Conservation (phyloP, 106 monocot genomes). For the Dioscorea alata region DNA sequence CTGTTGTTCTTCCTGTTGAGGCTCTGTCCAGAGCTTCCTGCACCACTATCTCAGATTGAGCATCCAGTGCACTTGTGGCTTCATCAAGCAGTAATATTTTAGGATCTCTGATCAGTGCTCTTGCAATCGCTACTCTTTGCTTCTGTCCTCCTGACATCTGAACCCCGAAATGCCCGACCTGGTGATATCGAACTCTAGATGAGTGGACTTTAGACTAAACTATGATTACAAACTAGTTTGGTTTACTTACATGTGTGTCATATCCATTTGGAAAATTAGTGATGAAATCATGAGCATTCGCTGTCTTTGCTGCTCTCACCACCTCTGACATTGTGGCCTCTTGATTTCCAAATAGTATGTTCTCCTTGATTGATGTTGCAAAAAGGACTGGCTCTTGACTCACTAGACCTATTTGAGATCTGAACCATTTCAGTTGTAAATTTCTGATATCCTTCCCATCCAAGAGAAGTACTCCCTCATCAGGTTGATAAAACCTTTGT, state of each 20-base stretch:
- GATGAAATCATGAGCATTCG: conserved; percentile 33
- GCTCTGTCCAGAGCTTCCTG: conserved; percentile 25
- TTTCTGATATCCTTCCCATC: conserved; percentile 22
- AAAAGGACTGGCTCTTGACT: conserved; percentile 37
- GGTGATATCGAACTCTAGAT: neutral
- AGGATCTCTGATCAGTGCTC: conserved; percentile 19
- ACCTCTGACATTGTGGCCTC: conserved; percentile 23
- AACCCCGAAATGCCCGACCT: conserved; percentile 24
- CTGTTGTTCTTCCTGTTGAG: conserved; percentile 18
- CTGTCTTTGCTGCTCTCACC: conserved; percentile 19
- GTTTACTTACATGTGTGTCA: conserved; percentile 15
- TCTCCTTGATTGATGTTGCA: conserved; percentile 43
- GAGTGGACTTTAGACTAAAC: neutral
- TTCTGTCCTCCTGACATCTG: conserved; percentile 39
- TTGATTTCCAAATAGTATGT: conserved; percentile 39
- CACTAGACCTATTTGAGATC: conserved; percentile 35
- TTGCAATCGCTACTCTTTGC: conserved; percentile 32
- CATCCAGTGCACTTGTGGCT: conserved; percentile 21
- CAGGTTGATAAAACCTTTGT: conserved; percentile 34
- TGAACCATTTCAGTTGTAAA: conserved; percentile 29
- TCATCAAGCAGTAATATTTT: conserved; percentile 26
- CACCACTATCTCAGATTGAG: conserved; percentile 21
- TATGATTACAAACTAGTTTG: neutral
- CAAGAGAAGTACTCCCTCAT: conserved; percentile 19
- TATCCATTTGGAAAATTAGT: conserved; percentile 22